Percentiles rank a stretch among this genome's conserved stretches.
Conservation (phyloP, 768 basidiomycete species). For the Russula dissimulans region DNA sequence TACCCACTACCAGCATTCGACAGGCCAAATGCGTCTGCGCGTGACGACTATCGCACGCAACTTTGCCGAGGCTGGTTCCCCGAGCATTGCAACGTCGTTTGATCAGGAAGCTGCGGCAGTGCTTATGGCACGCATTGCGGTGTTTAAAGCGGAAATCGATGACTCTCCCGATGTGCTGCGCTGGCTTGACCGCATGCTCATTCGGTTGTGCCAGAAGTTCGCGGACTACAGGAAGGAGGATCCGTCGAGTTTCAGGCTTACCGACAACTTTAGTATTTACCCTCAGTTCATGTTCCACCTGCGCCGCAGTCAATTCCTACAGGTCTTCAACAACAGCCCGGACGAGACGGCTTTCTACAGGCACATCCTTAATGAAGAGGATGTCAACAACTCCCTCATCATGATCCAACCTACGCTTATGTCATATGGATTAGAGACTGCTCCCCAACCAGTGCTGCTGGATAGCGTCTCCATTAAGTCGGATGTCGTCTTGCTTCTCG, state of each 20-base stretch:
- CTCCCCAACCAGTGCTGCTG: conserved; percentile 88
- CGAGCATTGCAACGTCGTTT: conserved; percentile 85
- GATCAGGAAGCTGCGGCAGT: conserved; percentile 98
- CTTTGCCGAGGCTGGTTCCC: conserved; percentile 96
- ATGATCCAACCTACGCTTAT: conserved; percentile 99
- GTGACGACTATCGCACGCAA: conserved; percentile 98
- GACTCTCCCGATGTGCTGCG: conserved; percentile 93
- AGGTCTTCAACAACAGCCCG: conserved; percentile 99
- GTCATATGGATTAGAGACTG: conserved; percentile 92
- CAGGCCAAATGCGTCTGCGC: conserved; percentile 87
- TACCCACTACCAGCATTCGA: conserved; percentile 96
- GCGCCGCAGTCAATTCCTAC: conserved; percentile 93
- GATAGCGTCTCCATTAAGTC: conserved; percentile 97
- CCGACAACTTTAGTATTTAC: conserved; percentile 97
- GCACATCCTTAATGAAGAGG: conserved; percentile 91
- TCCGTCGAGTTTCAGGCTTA: conserved; percentile 83
- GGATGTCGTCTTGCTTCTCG: conserved; percentile 91
- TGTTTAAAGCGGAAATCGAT: conserved; percentile 99
- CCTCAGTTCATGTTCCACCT: conserved; percentile 99
- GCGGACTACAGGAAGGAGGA: conserved; percentile 99
- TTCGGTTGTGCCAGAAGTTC: conserved; percentile 97
- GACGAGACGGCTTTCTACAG: conserved; percentile 99
- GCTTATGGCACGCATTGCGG: conserved; percentile 96
- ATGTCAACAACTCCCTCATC: conserved; percentile 97
- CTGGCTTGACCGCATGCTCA: conserved; percentile 98